A percentile compares a stretch with the other conserved stretches of the same genome.
Conservation (phyloP, 1,284 basidiomycete genomes). For the Sanguinoderma infundibulare region DNA sequence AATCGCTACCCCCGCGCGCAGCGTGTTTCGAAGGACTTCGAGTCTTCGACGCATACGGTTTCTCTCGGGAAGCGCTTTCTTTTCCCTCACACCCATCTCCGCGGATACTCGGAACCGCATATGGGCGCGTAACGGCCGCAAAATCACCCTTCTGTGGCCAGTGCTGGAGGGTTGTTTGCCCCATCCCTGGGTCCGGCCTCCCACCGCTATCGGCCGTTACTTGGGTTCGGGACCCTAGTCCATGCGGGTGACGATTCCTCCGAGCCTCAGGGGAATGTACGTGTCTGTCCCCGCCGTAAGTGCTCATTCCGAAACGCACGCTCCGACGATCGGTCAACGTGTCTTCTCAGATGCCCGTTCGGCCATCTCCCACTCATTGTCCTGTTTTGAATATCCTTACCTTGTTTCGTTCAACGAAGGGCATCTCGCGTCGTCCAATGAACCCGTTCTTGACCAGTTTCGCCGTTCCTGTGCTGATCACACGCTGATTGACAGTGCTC, state of each 20-base stretch:
- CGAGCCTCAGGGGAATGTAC: background rate
- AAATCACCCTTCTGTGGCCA: background rate
- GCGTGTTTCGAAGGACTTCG: background rate
- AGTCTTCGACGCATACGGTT: background rate
- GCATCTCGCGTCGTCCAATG: too few species aligned
- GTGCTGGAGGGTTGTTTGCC: background rate
- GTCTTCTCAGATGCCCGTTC: constrained; percentile 5
- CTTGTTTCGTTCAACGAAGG: too few species aligned
- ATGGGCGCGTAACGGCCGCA: background rate
- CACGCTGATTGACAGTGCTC: background rate
- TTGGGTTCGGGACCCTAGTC: background rate
- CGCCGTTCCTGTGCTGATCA: too few species aligned
- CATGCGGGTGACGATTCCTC: constrained; percentile 1
- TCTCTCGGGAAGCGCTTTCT: background rate
- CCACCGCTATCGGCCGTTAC: background rate
- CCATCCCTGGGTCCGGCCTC: background rate
- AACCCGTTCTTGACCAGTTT: too few species aligned
- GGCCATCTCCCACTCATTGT: constrained; percentile 1
- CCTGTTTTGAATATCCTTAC: too few species aligned
- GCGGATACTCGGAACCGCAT: constrained; percentile 5
- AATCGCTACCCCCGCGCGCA: background rate
- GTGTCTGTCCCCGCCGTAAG: background rate
- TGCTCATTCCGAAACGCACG: background rate
- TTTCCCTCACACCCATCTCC: constrained; percentile 3
- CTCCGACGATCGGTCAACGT: background rate